These are phyloP conservation scores for Malassezia psittaci DNA, from an alignment of 1,284 basidiomycete species.

Conservation along the genomic window DNA sequence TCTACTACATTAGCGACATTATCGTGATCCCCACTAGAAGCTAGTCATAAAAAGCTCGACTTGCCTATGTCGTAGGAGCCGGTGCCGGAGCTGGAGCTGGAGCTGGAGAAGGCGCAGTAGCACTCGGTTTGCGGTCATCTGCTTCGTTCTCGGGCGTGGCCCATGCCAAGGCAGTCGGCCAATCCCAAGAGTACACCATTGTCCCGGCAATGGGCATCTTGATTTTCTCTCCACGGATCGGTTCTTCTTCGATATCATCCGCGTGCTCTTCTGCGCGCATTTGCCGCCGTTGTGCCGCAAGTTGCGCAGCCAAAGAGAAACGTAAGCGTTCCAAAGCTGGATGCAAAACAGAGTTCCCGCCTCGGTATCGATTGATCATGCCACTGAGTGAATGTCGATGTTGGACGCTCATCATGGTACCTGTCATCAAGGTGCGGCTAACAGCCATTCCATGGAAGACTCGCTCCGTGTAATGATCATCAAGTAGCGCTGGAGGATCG, in stretches of 20 bases:
- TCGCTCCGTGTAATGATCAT: slow-evolving; percentile 41
- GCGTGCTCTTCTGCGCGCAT: slow-evolving; percentile 6
- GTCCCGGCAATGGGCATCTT: slow-evolving; percentile 13
- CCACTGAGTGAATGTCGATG: slow-evolving; percentile 26
- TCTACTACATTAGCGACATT: too few relatives aligned
- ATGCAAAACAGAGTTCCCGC: slow-evolving; percentile 30
- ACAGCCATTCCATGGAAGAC: slow-evolving; percentile 42
- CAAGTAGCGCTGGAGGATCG: slow-evolving; percentile 36
- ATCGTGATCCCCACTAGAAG: too few relatives aligned
- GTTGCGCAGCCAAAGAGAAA: slow-evolving; percentile 13
- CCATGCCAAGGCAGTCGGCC: slow-evolving; percentile 10
- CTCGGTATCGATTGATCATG: slow-evolving; percentile 24
- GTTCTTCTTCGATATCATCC: slow-evolving; percentile 14
- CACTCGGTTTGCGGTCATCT: background rate
- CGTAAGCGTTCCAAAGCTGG: slow-evolving; percentile 24
- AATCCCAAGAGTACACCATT: slow-evolving; percentile 17
- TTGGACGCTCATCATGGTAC: slow-evolving; percentile 22
- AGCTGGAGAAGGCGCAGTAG: background rate
- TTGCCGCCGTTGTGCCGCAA: slow-evolving; percentile 8
- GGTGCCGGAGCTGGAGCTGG: too few relatives aligned
- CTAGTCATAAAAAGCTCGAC: too few relatives aligned
- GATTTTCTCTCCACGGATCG: slow-evolving; percentile 18
- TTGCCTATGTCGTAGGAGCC: too few relatives aligned
- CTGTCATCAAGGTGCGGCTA: slow-evolving; percentile 30
- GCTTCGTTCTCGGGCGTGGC: background rate